These are phyloP conservation scores for Scleromitrula shiraiana DNA, from an alignment of 2,329 filamentous ascomycete genomes.

Conservation along the genomic window DNA sequence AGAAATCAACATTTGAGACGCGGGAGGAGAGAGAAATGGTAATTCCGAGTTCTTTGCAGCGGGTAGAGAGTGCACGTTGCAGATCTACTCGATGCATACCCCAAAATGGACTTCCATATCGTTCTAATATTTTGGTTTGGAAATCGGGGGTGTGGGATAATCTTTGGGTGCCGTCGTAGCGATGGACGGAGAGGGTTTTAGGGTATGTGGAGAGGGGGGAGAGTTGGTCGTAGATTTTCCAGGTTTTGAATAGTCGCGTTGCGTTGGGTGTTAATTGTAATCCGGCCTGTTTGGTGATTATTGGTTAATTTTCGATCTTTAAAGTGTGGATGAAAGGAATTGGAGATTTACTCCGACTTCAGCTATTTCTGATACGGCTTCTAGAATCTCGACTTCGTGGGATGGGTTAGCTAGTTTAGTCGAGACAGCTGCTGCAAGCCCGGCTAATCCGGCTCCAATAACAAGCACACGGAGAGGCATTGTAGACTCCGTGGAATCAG, in stretches of 20 bases:
- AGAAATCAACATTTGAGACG: slow-evolving; percentile 27
- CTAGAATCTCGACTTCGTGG: slow-evolving; percentile 36
- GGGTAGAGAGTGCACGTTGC: slow-evolving; percentile 35
- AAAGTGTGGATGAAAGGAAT: not conserved
- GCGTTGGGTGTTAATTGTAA: slow-evolving; percentile 27
- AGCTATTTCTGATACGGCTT: slow-evolving; percentile 33
- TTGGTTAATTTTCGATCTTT: not conserved
- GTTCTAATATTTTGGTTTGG: slow-evolving; percentile 18
- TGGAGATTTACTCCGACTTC: slow-evolving; percentile 30
- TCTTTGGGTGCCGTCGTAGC: slow-evolving; percentile 40
- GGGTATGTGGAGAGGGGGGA: slow-evolving; percentile 32
- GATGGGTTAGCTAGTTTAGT: slow-evolving; percentile 29
- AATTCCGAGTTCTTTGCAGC: slow-evolving; percentile 34
- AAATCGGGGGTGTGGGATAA: slow-evolving; percentile 24
- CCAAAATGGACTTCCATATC: slow-evolving; percentile 33
- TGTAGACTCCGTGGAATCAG: not conserved
- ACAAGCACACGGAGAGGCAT: slow-evolving; percentile 32
- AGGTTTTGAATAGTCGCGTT: slow-evolving; percentile 25
- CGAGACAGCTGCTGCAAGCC: slow-evolving; percentile 34
- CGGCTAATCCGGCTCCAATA: slow-evolving; percentile 37
- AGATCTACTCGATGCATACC: slow-evolving; percentile 42
- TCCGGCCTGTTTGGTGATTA: slow-evolving; percentile 22
- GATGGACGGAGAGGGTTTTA: slow-evolving; percentile 40
- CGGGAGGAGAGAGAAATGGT: slow-evolving; percentile 32
- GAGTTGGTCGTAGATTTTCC: slow-evolving; percentile 23